phyloP scores from a whole-genome alignment of 2,329 filamentous ascomycete genomes.

The Ophiostoma ips region DNA sequence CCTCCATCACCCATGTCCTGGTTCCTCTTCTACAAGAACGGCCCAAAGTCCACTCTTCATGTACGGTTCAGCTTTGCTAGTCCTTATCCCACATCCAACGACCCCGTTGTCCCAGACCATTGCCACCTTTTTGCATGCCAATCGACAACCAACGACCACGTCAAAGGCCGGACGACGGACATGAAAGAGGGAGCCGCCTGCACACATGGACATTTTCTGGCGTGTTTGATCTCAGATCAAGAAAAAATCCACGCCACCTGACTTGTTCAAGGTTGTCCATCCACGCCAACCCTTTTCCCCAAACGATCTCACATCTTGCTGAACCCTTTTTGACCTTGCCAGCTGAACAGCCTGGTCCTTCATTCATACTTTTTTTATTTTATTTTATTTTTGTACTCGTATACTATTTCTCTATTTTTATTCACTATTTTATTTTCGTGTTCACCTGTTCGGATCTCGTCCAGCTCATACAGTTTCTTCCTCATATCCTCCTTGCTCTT shows the following conservation, averaged over 20 bases:
- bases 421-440: too few relatives aligned
- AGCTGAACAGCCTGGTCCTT: background rate
- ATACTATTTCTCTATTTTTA: background rate
- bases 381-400: background rate
- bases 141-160: too few relatives aligned
- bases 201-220: too few relatives aligned
- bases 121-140: background rate
- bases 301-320: background rate
- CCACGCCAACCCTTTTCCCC: background rate
- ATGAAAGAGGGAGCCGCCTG: too few relatives aligned
- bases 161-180: too few relatives aligned
- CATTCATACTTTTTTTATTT: background rate
- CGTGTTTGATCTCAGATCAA: too few relatives aligned
- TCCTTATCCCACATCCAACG: background rate
- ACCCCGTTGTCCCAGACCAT: background rate
- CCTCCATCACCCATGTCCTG: background rate
- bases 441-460: too few relatives aligned
- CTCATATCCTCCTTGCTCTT: too few relatives aligned
- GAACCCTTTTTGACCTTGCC: background rate
- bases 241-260: too few relatives aligned
- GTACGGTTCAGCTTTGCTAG: slow-evolving; percentile 8
- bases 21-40: slow-evolving; percentile 7
- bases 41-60: slow-evolving; percentile 6
- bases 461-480: too few relatives aligned
- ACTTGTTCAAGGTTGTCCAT: too few relatives aligned